phyloP scores from a whole-genome alignment of 2,329 filamentous ascomycete genomes.

The Colletotrichum zoysiae region DNA sequence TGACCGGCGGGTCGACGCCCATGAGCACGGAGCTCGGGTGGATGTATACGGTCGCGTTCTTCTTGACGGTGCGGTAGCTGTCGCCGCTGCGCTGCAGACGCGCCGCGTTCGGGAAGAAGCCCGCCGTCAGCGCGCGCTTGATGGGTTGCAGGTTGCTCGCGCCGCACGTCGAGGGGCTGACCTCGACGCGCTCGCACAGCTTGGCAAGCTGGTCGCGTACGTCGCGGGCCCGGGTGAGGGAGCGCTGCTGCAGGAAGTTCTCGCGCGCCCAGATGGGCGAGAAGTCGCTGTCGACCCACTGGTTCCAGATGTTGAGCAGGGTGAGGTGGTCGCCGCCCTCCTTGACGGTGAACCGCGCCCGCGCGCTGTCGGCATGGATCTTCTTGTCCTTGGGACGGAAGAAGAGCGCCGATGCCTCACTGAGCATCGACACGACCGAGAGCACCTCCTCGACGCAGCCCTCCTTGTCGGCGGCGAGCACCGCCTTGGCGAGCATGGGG shows the following conservation, averaged over 20 bases:
- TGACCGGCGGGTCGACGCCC: constrained; percentile 79
- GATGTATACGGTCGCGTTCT: constrained; percentile 88
- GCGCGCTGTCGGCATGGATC: constrained; percentile 91
- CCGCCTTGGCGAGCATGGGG: constrained; percentile 89
- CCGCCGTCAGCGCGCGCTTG: constrained; percentile 87
- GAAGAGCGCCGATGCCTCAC: constrained; percentile 89
- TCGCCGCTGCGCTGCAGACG: constrained; percentile 86
- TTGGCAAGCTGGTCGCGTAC: constrained; percentile 93
- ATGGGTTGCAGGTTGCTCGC: constrained; percentile 81
- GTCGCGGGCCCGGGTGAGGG: constrained; percentile 88
- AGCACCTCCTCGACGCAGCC: constrained; percentile 95
- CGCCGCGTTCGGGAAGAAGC: constrained; percentile 95
- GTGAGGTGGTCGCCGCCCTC: constrained; percentile 93
- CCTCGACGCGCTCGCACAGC: constrained; percentile 93
- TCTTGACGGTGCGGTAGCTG: constrained; percentile 92
- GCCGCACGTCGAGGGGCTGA: constrained; percentile 77
- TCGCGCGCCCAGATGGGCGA: constrained; percentile 88
- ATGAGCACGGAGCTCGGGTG: constrained; percentile 89
- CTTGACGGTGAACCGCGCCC: constrained; percentile 88
- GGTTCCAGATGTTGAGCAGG: constrained; percentile 92
- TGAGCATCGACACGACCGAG: constrained; percentile 93
- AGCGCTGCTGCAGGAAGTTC: constrained; percentile 93
- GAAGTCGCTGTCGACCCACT: constrained; percentile 95
- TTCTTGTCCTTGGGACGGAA: constrained; percentile 98
- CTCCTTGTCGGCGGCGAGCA: constrained; percentile 89